Conservation (phyloP, 148 eudicot species). For the Heliamphora exappendiculata region DNA sequence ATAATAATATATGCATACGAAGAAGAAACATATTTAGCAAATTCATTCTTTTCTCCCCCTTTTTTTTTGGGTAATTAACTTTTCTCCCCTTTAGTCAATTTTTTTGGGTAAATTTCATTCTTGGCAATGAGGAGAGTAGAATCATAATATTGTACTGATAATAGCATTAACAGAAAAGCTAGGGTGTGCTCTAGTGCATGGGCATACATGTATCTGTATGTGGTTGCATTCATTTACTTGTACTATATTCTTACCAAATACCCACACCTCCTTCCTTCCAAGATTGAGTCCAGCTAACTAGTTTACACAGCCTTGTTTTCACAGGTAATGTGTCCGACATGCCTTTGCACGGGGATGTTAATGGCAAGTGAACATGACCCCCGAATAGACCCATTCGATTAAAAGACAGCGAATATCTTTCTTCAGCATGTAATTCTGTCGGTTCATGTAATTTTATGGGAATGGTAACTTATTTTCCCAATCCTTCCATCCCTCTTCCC, state of each 20-base stretch:
- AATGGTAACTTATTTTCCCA: neutral
- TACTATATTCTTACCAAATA: no score
- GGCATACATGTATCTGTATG: neutral
- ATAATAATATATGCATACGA: neutral
- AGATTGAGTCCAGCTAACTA: neutral
- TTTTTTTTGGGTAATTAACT: no score
- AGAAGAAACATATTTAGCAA: neutral
- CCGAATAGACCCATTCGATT: slow-evolving; percentile 66
- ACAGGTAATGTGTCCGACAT: slow-evolving; percentile 92
- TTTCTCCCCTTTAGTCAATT: neutral
- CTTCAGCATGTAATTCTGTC: neutral
- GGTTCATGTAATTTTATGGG: neutral
- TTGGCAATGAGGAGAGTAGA: neutral
- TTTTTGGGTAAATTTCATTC: neutral
- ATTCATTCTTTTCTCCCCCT: neutral
- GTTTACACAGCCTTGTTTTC: no score
- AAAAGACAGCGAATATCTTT: neutral
- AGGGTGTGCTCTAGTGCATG: neutral
- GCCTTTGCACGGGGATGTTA: slow-evolving; percentile 87
- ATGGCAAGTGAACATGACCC: slow-evolving; percentile 94
- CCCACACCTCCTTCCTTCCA: no score
- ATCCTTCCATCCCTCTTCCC: neutral
- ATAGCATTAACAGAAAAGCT: neutral
- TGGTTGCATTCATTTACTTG: neutral
- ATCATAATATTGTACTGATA: neutral